Base-by-base conservation (phyloP, 345 rosid genomes). In the Brassica cretica region DNA sequence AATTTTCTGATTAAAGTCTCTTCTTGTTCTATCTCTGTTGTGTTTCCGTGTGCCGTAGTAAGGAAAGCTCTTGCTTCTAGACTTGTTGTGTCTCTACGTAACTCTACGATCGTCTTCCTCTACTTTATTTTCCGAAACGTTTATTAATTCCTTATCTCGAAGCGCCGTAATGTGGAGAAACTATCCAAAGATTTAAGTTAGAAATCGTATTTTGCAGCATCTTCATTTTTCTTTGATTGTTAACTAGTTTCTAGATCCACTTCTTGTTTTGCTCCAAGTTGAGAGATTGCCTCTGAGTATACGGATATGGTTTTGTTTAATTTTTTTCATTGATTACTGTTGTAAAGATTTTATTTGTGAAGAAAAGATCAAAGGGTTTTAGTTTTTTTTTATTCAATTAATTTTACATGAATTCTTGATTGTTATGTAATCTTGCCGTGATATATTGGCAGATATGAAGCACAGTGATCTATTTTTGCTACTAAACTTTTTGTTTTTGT, bases 271-370 rank as follows among this genome's bases (percentile, higher is more conserved):
- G 21, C 5, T 53, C 51, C 10, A n/a, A 49, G 18, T 49, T 70
- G 11, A 27, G 74, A 55, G 24, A 21, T 58, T 82, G 62, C 6
- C 15, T 81, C 44, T 19, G 55, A 75, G 29, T 80, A 21, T 21
- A 21, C 24, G 24, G 24, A 21, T 21, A 21, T 21, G 24, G 24
- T 21, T 21, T 21, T 21, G 24, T 62, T 55, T 35, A 21, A 21
- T 21, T 21, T 21, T 21, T 21, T 21, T 56, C 9, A 62, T 76
- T 81, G 77, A 62, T 74, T 76, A 80, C 25, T 81, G 82, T 76
- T 71, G 15, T 70, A 71, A 81, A 84, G 79, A 83, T 85, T 85
- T 86, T 87, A 76, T 78, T 84, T 78, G 70, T 68, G 60, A 75
- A 21, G 24, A 72, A 76, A 74, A 81, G 55, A 72, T 68, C 71